phyloP scores from a whole-genome alignment of 331 rosid genomes.

The Rhamnella rubrinervis region DNA sequence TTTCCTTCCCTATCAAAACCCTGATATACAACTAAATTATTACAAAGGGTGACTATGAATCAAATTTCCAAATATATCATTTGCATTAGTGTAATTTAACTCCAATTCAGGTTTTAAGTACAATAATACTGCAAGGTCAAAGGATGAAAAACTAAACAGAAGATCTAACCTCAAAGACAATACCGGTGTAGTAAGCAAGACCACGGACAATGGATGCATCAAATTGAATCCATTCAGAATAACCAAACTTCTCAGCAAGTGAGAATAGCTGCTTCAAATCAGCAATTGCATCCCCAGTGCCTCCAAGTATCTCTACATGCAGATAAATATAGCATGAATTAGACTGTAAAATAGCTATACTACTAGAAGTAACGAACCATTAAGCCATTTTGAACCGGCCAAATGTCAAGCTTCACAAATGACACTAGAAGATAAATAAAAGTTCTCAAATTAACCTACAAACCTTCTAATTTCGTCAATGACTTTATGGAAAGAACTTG shows the following conservation, averaged over 20 bases:
- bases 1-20: conserved; percentile 93
- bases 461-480: conserved; percentile 87
- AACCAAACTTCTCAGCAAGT: conserved; percentile 91
- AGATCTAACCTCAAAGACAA: conserved; percentile 87
- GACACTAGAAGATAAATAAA: not conserved
- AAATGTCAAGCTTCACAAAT: no score
- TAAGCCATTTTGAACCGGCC: no score
- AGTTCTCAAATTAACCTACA: conserved; percentile 9
- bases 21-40: conserved; percentile 30
- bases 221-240: conserved; percentile 90
- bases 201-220: conserved; percentile 97
- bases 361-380: not conserved
- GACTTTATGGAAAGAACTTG: conserved; percentile 90
- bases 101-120: not conserved
- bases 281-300: conserved; percentile 71
- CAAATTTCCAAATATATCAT: no score
- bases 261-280: conserved; percentile 82
- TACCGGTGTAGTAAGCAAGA: conserved; percentile 94
- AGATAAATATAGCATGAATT: conserved; percentile 20
- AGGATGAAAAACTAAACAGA: conserved; percentile 8
- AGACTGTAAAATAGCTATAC: not conserved
- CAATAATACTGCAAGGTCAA: conserved; percentile 12
- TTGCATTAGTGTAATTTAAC: not conserved
- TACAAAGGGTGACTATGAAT: not conserved
- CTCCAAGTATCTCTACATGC: conserved; percentile 69